A percentile compares a stretch with the other conserved stretches of the same genome.
phyloP scores from a whole-genome alignment of 306 rosid genomes.

The Castanea crenata region DNA sequence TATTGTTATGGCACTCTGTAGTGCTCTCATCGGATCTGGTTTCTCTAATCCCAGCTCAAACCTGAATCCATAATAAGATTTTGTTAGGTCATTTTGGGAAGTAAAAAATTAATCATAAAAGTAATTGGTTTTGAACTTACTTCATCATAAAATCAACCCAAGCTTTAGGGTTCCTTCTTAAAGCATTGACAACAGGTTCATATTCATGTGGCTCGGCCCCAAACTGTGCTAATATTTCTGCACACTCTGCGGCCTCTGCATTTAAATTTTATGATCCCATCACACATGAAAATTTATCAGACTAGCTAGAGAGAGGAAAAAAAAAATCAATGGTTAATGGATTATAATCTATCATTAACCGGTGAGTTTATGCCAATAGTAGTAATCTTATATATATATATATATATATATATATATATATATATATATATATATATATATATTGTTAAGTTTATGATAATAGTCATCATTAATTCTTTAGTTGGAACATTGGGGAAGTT shows the following conservation, averaged over 20 bases:
- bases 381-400: too few species aligned
- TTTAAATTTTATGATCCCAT: not conserved
- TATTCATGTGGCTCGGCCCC: slow-evolving; percentile 83
- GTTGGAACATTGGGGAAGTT: too few species aligned
- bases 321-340: not conserved
- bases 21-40: slow-evolving; percentile 95
- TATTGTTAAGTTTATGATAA: too few species aligned
- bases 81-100: not conserved
- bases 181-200: slow-evolving; percentile 75
- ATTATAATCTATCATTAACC: too few species aligned
- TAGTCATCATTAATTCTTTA: too few species aligned
- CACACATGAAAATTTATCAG: not conserved
- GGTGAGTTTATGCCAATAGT: too few species aligned
- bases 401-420: too few species aligned
- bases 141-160: slow-evolving; percentile 99
- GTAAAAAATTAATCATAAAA: not conserved
- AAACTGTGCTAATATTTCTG: slow-evolving; percentile 68
- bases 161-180: slow-evolving; percentile 77
- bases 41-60: slow-evolving; percentile 90
- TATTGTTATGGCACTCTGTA: slow-evolving; percentile 78
- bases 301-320: not conserved
- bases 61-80: slow-evolving; percentile 32
- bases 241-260: slow-evolving; percentile 90
- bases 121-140: slow-evolving; percentile 34
- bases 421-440: too few species aligned